phyloP scores from a whole-genome alignment of 148 eudicot species.

The Rheum nobile region DNA sequence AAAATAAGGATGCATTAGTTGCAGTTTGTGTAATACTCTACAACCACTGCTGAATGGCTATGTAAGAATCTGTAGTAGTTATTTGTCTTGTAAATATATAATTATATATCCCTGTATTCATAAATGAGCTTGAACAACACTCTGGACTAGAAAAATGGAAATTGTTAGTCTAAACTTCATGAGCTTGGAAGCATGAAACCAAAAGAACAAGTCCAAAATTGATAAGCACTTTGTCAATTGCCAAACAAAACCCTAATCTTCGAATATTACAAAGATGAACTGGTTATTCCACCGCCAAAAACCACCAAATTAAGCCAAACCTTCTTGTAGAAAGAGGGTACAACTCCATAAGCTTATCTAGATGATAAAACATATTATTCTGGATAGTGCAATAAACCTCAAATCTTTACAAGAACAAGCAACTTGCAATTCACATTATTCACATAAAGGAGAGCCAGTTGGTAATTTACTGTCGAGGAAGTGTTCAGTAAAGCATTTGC shows the following conservation, averaged over 20 bases:
- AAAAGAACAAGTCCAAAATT: not conserved
- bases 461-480: not conserved
- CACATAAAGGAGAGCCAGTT: not conserved
- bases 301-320: not conserved
- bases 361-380: not conserved
- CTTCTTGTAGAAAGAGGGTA: not conserved
- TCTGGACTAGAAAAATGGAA: not conserved
- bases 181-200: no score
- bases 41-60: no score
- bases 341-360: not conserved
- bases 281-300: not conserved
- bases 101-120: not conserved
- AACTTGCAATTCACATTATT: not conserved
- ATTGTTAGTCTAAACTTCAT: not conserved
- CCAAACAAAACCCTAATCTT: not conserved
- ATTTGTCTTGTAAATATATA: not conserved
- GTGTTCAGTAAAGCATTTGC: not conserved
- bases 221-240: not conserved
- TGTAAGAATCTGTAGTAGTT: not conserved
- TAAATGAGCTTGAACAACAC: not conserved
- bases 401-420: not conserved
- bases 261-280: not conserved
- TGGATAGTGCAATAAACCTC: not conserved
- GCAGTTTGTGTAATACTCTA: not conserved
- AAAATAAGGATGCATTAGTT: not conserved